Percentiles rank a stretch among this genome's conserved stretches.
Conservation (phyloP, 2,329 filamentous ascomycete genomes). For the Penicillium sp. region DNA sequence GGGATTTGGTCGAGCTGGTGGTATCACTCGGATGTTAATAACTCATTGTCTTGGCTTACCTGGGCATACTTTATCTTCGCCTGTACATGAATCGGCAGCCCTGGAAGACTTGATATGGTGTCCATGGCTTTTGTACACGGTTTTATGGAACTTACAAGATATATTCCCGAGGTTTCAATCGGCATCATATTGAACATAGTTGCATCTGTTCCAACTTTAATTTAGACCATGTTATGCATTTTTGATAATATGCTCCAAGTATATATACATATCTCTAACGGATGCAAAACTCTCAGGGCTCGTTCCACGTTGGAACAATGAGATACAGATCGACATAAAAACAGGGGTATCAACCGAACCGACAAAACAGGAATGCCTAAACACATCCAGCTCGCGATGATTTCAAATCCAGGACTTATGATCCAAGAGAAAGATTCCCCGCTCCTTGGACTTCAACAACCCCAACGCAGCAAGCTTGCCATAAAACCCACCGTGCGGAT, state of each 20-base stretch:
- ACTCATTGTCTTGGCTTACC: neutral
- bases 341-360: neutral
- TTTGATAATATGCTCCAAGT: too few species aligned
- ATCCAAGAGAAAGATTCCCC: slow-evolving; percentile 12
- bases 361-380: neutral
- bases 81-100: neutral
- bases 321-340: neutral
- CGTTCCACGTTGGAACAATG: neutral
- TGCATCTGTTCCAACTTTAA: neutral
- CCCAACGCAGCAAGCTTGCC: slow-evolving; percentile 17
- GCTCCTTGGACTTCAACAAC: slow-evolving; percentile 7
- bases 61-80: neutral
- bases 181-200: neutral
- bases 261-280: neutral
- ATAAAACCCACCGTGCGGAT: slow-evolving; percentile 16
- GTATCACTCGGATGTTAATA: neutral
- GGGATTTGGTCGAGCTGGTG: neutral
- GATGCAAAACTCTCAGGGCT: neutral
- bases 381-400: neutral
- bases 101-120: neutral
- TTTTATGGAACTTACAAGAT: neutral
- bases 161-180: neutral
- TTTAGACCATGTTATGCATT: neutral
- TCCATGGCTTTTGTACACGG: neutral
- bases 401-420: slow-evolving; percentile 11